Evolutionary conservation across 2,329 filamentous ascomycete genomes (phyloP), one percentile per base, ranked within the genome.

Genomic region (Xylariomycetidae sp.): DNA sequence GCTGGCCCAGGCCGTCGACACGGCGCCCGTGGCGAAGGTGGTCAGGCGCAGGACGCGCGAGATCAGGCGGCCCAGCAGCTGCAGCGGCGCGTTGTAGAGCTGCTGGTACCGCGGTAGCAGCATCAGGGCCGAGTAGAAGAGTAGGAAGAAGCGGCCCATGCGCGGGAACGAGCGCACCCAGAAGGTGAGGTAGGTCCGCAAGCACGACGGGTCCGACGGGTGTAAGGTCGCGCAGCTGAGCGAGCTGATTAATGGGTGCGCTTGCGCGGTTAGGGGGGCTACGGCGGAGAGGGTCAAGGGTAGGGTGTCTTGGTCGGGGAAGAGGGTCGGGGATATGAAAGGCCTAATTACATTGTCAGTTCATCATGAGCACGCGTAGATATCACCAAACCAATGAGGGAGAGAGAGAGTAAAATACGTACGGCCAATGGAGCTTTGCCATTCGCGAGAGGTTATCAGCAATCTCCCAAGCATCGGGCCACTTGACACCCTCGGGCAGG

Each of bases 211-310:
- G 50, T 94, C 86, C 13, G 77, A 71, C 0, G 90, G 89, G 56
- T 98, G 90, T 3, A 97, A 77, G 2, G 90, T 74, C 1, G 90
- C 90, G 62, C 92, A 98, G 27, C 88, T 90, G 14, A 96, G 77
- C 16, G 81, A 83, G 8, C 77, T 81, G 57, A 94, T 90, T 26
- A 88, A 79, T 2, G 90, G 90, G 53, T 97, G 90, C 0, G 90
- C 90, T 17, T 84, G 77, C 2, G 84, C 81, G 2, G 87, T 88
- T 34, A 97, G 77, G 1, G 88, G 85, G 0, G 82, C 72, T 36
- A 96, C 81, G 10, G 74, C 64, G 15, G 70, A 56, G n/a, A 94
- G 72, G 4, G 80, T 68, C 4, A 73, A 55, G 0, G 85, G 78
- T 0, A 94, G 76, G 2, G 75, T 78, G 30, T 74, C 72, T 49